Evolutionary conservation across 208 protist genomes (phyloP), one percentile per base, ranked within the genome.

Genomic region (Trypanosoma avium): DNA sequence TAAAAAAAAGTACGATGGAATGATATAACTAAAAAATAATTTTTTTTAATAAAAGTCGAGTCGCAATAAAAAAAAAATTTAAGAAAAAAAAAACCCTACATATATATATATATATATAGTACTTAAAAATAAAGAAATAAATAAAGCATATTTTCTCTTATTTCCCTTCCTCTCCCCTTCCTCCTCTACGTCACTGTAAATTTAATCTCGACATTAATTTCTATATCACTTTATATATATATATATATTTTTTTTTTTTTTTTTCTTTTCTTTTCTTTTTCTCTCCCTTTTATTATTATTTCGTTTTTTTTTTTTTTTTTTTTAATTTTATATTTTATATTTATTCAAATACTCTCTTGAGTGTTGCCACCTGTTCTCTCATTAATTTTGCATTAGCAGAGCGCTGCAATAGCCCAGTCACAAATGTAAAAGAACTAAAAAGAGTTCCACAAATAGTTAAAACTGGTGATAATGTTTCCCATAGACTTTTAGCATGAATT

Each of bases 351-450:
- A 5, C 33, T 5, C 49, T 15, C 49, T 42, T 50, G 9, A 81
- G 49, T 15, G 50, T 45, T 32, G 35, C 36, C 36, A 85, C 66
- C 64, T 92, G 84, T 48, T 87, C 84, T 21, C 76, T 72, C 21
- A 94, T 33, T 5, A 91, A 48, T 9, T 90, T 90, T 10, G 80
- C 82, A 49, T 91, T 82, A n/a, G 80, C 84, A 4, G 38, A 59
- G 10, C 88, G 84, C 53, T 94, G 88, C 19, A 91, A 76, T 38
- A 82, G 67, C n/a, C 84, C 88, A 24, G 84, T 81, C 6, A 71
- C 67, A 27, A 92, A 63, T 21, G 79, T 76, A 13, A 49, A 63
- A 0, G 74, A 58, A 22, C 79, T 60, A 17, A 73, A 29, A 26
- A 90, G 22, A 13, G 81, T 70, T 19, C 69, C 59, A 49, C 47